Conservation (phyloP, 805 yeast genomes). For the Hanseniaspora vineae region DNA sequence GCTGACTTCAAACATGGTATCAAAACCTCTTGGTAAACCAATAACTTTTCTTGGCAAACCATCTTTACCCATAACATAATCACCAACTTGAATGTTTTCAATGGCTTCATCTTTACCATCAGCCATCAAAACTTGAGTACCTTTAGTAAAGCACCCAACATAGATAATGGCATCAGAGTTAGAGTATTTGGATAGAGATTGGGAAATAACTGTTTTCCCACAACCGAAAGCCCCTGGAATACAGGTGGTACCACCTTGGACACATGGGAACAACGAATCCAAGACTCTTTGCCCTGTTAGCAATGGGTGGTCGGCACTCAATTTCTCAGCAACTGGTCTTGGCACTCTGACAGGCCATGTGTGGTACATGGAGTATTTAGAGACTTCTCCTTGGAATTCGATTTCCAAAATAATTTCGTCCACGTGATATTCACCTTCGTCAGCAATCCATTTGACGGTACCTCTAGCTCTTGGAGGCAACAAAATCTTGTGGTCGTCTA, state of each 20-base stretch:
- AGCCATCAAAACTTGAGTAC: conserved; percentile 32
- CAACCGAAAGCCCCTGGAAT: conserved; percentile 99
- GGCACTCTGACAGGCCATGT: conserved; percentile 99
- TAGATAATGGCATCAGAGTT: conserved; percentile 94
- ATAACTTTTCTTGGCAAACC: conserved; percentile 29
- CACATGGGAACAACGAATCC: conserved; percentile 96
- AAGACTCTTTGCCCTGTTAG: conserved; percentile 98
- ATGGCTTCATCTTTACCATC: conserved; percentile 26
- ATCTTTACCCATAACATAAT: conserved; percentile 31
- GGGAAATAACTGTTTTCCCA: conserved; percentile 97
- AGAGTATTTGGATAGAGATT: conserved; percentile 91
- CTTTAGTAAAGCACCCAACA: conserved; percentile 52
- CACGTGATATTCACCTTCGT: conserved; percentile 80
- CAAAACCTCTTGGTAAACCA: conserved; percentile 31
- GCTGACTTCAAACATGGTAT: conserved; percentile 28
- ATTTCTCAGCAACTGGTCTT: conserved; percentile 92
- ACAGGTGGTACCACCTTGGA: conserved; percentile 99
- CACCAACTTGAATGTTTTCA: conserved; percentile 27
- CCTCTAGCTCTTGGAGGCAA: conserved; percentile 99
- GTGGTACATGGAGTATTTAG: conserved; percentile 85
- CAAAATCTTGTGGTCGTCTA: conserved; percentile 85
- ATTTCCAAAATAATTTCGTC: conserved; percentile 86
- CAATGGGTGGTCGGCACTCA: conserved; percentile 87
- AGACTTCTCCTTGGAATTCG: conserved; percentile 81
- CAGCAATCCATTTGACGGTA: conserved; percentile 81